Base-by-base conservation (phyloP, 306 rosid species). In the Quercus agrifolia region DNA sequence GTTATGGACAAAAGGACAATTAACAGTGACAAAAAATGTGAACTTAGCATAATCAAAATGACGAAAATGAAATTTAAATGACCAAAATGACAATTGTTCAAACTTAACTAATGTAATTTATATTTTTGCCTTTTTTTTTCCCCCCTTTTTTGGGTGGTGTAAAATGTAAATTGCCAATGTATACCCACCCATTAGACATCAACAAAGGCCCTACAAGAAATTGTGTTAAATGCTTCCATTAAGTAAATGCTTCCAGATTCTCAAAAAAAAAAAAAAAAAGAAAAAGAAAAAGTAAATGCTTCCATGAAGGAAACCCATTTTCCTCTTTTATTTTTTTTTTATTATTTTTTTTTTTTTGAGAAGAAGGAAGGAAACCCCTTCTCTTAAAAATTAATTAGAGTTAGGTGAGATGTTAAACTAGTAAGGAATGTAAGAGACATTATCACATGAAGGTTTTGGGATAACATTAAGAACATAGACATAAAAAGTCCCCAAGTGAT, bases 371-470 rank as follows among this genome's bases (percentile, higher is more conserved):
- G 74, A 83, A 83, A 77, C 70, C 82, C 78, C 61, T 74, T 27
- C 30, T 28, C 19, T 46, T 63, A 27, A 33, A 67, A 18, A 5
- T 33, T 33, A 35, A 76, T 82, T 64, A 38, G 75, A 17, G 74
- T 76, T 52, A 14, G 77, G 77, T 61, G 55, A 77, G 46, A 52
- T 49, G 31, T 21, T 64, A 15, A 30, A 64, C 31, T 31, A 7
- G 12, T 46, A 82, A 38, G 52, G 58, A 56, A 28, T 38, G 77
- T 21, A 51, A 75, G 74, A 77, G 89, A 83, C 94, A 88, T 78
- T 13, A 73, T 54, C 94, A 90, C 91, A 86, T 86, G 89, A 86
- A 75, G 81, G 74, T 70, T 86, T 80, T 88, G 80, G 81, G 58
- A 58, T 23, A 75, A 51, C 31, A 72, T 74, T 62, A 70, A 46